Base-by-base conservation (phyloP, 768 basidiomycete genomes). In the Naganishia vishniacii region DNA sequence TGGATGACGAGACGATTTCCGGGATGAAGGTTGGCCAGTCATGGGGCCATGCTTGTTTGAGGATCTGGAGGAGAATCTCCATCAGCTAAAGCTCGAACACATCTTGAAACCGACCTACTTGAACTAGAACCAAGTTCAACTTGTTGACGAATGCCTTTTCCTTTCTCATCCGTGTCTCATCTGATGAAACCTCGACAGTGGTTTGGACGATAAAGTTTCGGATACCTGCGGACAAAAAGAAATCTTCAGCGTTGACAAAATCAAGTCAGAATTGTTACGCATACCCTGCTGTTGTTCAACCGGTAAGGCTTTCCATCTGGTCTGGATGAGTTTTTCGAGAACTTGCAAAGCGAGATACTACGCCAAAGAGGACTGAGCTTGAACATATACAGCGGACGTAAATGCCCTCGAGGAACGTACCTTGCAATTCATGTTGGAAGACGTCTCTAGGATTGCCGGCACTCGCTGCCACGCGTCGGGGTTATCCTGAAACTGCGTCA, bases 21-120 rank as follows among this genome's bases (percentile, higher is more conserved):
- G 89, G 86, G 72, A 97, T 95, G 81, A 97, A 98, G 23, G 84
- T 89, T 32, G 94, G 93, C 95, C 95, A 99, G 73, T 95, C 92
- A 76, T 95, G 90, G 26, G 94, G 94, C 95, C 95, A 99, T 77
- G 97, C 95, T 81, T 98, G 95, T 79, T 98, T 99, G 68, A 99
- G 81, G 66, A 99, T 95, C 92, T 99, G n/a, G n/a, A n/a, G n/a
- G n/a, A n/a, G n/a, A n/a, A n/a, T n/a, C n/a, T n/a, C n/a, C n/a
- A n/a, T n/a, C n/a, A n/a, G n/a, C n/a, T n/a, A n/a, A n/a, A n/a
- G n/a, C n/a, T n/a, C n/a, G n/a, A n/a, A n/a, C n/a, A n/a, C n/a
- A n/a, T n/a, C 29, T 44, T 42, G 37, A 8, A 48, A 23, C 3
- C 47, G 15, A 77, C 83, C 65, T 64, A 90, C 92, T 81, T 94